These are phyloP conservation scores for Musa troglodytarum DNA, from an alignment of 176 grass and related monocot genomes.

Conservation along the genomic window DNA sequence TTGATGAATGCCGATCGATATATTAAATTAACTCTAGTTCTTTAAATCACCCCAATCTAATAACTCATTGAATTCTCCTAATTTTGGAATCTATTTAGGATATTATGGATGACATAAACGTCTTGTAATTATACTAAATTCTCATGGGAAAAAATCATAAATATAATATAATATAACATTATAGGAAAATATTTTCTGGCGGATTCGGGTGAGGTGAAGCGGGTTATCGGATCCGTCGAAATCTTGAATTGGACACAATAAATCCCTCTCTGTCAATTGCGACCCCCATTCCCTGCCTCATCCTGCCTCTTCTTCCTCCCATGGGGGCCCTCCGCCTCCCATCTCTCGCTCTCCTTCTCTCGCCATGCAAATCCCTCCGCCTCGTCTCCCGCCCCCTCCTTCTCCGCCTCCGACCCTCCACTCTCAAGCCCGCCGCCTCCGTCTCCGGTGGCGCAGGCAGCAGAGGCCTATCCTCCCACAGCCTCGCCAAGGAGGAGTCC, in stretches of 20 bases:
- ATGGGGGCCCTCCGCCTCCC: constrained; percentile 79
- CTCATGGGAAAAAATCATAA: too few species aligned
- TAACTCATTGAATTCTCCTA: too few species aligned
- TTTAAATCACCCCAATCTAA: too few species aligned
- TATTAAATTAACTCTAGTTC: too few species aligned
- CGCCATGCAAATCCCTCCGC: constrained; percentile 19
- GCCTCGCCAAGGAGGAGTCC: constrained; percentile 33
- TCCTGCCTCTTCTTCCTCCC: neutral
- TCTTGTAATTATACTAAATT: too few species aligned
- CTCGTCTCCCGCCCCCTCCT: constrained; percentile 22
- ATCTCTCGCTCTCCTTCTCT: constrained; percentile 43
- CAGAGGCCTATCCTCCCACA: constrained; percentile 10
- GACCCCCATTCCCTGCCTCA: neutral
- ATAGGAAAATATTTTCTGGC: too few species aligned
- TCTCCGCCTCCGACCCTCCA: neutral
- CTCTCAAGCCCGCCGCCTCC: constrained; percentile 22
- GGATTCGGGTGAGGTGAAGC: neutral
- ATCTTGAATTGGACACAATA: neutral
- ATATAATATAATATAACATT: too few species aligned
- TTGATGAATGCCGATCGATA: too few species aligned
- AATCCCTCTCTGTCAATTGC: neutral
- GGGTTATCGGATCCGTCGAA: neutral
- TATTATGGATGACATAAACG: too few species aligned
- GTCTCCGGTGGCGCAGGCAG: constrained; percentile 14
- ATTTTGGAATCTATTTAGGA: too few species aligned